phyloP scores from a whole-genome alignment of 768 basidiomycete genomes.

The Lentinus tigrinus region DNA sequence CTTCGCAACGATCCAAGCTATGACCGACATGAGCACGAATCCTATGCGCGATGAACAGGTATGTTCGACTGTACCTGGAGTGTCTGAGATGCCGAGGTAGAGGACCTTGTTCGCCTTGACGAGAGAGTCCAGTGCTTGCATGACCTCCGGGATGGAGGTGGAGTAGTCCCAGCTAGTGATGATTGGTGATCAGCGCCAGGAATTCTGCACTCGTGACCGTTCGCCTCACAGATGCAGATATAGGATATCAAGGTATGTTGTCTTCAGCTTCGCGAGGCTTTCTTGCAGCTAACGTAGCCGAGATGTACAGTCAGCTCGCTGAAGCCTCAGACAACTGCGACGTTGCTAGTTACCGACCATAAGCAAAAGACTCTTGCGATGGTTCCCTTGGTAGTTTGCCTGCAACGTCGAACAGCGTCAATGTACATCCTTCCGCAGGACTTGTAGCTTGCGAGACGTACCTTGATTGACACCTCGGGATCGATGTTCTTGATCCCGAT shows the following conservation, averaged over 20 bases:
- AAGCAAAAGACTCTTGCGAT: slow-evolving; percentile 10
- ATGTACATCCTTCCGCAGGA: not conserved
- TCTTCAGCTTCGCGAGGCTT: slow-evolving; percentile 41
- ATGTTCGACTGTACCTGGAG: slow-evolving; percentile 19
- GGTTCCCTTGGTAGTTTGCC: slow-evolving; percentile 12
- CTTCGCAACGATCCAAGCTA: slow-evolving; percentile 36
- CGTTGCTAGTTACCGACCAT: no score
- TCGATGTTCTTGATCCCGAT: not conserved
- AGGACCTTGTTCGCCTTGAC: slow-evolving; percentile 42
- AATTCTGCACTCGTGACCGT: not conserved
- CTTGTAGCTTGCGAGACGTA: not conserved
- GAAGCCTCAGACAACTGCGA: no score
- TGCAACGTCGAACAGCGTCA: not conserved
- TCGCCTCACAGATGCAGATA: slow-evolving; percentile 45
- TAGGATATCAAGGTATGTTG: slow-evolving; percentile 43
- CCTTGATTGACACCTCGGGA: not conserved
- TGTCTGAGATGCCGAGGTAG: slow-evolving; percentile 31
- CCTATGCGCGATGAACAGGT: no score
- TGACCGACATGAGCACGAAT: slow-evolving; percentile 28
- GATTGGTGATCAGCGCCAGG: no score
- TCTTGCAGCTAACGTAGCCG: slow-evolving; percentile 31
- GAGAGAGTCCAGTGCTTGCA: slow-evolving; percentile 40
- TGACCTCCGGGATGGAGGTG: slow-evolving; percentile 40
- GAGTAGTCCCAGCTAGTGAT: slow-evolving; percentile 37
- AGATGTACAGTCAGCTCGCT: no score